Base-by-base conservation (phyloP, 441 rosid species). In the Mallotus repandus region DNA sequence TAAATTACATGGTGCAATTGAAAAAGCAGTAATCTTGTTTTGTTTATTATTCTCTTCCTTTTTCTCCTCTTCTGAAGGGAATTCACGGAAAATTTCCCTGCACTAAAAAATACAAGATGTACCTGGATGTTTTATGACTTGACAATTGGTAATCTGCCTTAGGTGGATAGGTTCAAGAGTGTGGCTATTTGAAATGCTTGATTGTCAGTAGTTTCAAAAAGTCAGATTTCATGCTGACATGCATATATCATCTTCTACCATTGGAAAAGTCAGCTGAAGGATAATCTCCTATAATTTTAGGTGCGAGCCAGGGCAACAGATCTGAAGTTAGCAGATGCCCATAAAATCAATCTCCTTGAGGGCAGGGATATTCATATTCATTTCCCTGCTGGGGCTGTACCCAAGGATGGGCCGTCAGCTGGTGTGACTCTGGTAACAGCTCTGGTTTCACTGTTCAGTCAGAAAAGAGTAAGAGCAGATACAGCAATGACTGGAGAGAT, bases 401-500 rank as follows among this genome's bases (percentile, higher is more conserved):
- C 97, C 10, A 96, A 96, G 85, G 99, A 96, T 60, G 99, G 98
- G 22, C 99, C 99, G 48, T 96, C 99, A 63, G 99, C 99, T 14
- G 99, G 99, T 65, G 93, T 96, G 83, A 96, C 99, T 73, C 85
- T 96, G 58, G 99, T 96, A 62, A 93, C 99, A 1, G 97, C 98
- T 56, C 86, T 96, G 72, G 97, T 96, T 81, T 96, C 99, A 22
- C 77, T 96, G 50, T 91, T 96, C 74, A 85, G 93, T 81, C 92
- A 84, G 84, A 91, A 81, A 87, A 87, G 89, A 77, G 96, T 87
- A 35, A 87, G 99, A 85, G 94, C 97, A 72, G 99, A 96, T 80
- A 96, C 99, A 56, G 98, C 99, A 78, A 96, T 96, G 99, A 96
- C 99, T 3, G 99, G 99, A 63, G 99, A 96, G 84, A 96, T 93